phyloP scores from a whole-genome alignment of 495 filamentous ascomycete genomes.

The Eremomyces bilateralis region DNA sequence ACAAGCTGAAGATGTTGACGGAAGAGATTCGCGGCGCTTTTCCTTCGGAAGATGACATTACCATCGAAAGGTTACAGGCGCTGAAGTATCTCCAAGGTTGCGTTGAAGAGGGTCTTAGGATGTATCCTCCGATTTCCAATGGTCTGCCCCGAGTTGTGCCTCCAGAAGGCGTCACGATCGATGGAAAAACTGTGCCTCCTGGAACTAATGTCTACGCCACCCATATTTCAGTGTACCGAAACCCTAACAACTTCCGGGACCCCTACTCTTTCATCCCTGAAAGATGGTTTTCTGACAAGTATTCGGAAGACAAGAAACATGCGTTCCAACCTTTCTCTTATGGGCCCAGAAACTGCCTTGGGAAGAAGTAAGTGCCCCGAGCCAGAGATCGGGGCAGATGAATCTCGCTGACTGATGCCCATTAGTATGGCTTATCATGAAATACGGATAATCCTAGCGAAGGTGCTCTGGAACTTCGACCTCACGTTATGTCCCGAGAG shows the following conservation, averaged over 20 bases:
- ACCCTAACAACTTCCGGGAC: slow-evolving; percentile 21
- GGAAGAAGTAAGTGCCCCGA: slow-evolving; percentile 12
- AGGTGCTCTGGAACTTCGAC: slow-evolving; percentile 16
- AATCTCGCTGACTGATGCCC: slow-evolving; percentile 1
- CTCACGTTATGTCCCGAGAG: slow-evolving; percentile 14
- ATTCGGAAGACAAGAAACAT: slow-evolving; percentile 10
- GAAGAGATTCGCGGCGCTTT: slow-evolving; percentile 28
- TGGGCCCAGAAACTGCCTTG: slow-evolving; percentile 13
- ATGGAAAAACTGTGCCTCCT: slow-evolving; percentile 14
- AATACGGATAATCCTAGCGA: slow-evolving; percentile 16
- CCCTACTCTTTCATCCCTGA: slow-evolving; percentile 24
- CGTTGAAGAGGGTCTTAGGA: slow-evolving; percentile 7
- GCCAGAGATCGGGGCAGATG: not conserved
- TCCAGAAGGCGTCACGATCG: slow-evolving; percentile 10
- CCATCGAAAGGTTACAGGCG: slow-evolving; percentile 18
- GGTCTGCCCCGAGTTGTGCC: slow-evolving; percentile 12
- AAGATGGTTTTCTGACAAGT: slow-evolving; percentile 21
- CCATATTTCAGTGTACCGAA: slow-evolving; percentile 17
- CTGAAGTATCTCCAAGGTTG: slow-evolving; percentile 9
- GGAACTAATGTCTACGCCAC: slow-evolving; percentile 13
- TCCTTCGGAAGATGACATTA: slow-evolving; percentile 20
- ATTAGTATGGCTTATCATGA: slow-evolving; percentile 22
- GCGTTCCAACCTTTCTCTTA: slow-evolving; percentile 12
- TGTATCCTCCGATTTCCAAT: slow-evolving; percentile 12
- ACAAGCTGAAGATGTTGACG: slow-evolving; percentile 17